Percentiles rank a stretch among this genome's conserved stretches.
Conservation (phyloP, 2,329 filamentous ascomycete species). For the Aspergillus thermomutatus region DNA sequence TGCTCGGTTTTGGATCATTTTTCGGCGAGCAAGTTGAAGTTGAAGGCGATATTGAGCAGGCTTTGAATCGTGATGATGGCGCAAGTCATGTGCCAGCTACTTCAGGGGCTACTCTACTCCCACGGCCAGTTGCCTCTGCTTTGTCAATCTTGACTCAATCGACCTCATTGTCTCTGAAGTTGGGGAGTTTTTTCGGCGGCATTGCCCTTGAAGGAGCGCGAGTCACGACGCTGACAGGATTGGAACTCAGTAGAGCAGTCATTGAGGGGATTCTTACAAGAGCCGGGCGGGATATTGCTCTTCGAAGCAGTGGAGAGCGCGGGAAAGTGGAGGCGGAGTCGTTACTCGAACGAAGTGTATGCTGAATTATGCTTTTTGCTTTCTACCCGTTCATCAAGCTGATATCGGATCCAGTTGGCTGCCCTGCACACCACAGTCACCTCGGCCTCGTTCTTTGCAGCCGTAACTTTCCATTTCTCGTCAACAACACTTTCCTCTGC, state of each 20-base stretch:
- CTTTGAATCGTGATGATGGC: slow-evolving; percentile 3
- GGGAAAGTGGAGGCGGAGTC: slow-evolving; percentile 42
- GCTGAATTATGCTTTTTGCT: slow-evolving; percentile 12
- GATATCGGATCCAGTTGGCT: slow-evolving; percentile 34
- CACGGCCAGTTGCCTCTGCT: slow-evolving; percentile 41
- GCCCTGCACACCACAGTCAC: slow-evolving; percentile 44
- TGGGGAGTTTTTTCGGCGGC: slow-evolving; percentile 43
- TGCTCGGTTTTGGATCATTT: slow-evolving; percentile 14
- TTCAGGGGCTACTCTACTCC: slow-evolving; percentile 39
- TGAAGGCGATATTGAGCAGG: slow-evolving; percentile 1
- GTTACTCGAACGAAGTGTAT: slow-evolving; percentile 45
- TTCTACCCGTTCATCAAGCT: slow-evolving; percentile 3
- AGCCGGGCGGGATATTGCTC: slow-evolving; percentile 43
- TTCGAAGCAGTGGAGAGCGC: slow-evolving; percentile 47
- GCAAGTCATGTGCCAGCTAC: slow-evolving; percentile 25
- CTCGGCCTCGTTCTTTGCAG: slow-evolving; percentile 46
- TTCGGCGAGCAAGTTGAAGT: slow-evolving; percentile 9
- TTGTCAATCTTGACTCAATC: slow-evolving; percentile 45
- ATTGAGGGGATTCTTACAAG: slow-evolving; percentile 44
- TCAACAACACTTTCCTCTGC: slow-evolving; percentile 43
- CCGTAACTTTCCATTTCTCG: slow-evolving; percentile 45
- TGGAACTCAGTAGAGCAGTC: slow-evolving; percentile 44
- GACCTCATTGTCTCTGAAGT: slow-evolving; percentile 43
- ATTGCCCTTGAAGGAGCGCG: slow-evolving; percentile 43
- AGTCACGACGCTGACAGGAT: slow-evolving; percentile 42